phyloP scores from a whole-genome alignment of 768 basidiomycete species.

The Boletus rubropictus region DNA sequence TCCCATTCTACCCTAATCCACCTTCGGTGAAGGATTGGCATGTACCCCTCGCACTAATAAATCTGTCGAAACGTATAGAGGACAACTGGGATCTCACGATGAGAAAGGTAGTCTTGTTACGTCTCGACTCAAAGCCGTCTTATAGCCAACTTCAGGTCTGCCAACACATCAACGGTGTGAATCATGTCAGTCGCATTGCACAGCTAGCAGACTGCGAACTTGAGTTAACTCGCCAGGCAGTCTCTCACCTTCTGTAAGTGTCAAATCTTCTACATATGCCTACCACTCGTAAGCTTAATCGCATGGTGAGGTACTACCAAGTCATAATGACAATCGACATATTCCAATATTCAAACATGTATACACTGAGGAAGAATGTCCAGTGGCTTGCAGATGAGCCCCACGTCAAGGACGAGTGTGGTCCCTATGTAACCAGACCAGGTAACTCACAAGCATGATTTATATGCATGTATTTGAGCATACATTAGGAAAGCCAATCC shows the following conservation, averaged over 20 bases:
- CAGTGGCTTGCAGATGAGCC: conserved; percentile 82
- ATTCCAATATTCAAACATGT: conserved; percentile 98
- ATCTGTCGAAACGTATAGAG: conserved; percentile 73
- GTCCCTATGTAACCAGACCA: conserved; percentile 79
- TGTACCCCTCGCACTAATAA: conserved; percentile 87
- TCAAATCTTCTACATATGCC: neutral
- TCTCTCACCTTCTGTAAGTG: conserved; percentile 85
- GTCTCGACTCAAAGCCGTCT: neutral
- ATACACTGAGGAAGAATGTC: conserved; percentile 80
- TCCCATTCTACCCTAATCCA: conserved; percentile 95
- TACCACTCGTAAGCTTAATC: conserved; percentile 2
- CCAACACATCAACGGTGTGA: conserved; percentile 81
- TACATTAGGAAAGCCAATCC: conserved; percentile 46
- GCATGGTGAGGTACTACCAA: conserved; percentile 76
- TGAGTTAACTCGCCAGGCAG: conserved; percentile 73
- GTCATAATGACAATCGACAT: conserved; percentile 96
- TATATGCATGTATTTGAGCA: conserved; percentile 1
- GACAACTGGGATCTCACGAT: conserved; percentile 97
- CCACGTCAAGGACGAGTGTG: conserved; percentile 87
- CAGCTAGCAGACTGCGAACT: conserved; percentile 86
- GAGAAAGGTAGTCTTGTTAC: conserved; percentile 53
- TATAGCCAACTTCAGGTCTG: conserved; percentile 44
- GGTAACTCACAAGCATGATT: conserved; percentile 34
- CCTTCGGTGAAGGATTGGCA: conserved; percentile 88
- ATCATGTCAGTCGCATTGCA: conserved; percentile 88